Conservation (phyloP, 805 yeast genomes). For the Monosporozyma siamensis region DNA sequence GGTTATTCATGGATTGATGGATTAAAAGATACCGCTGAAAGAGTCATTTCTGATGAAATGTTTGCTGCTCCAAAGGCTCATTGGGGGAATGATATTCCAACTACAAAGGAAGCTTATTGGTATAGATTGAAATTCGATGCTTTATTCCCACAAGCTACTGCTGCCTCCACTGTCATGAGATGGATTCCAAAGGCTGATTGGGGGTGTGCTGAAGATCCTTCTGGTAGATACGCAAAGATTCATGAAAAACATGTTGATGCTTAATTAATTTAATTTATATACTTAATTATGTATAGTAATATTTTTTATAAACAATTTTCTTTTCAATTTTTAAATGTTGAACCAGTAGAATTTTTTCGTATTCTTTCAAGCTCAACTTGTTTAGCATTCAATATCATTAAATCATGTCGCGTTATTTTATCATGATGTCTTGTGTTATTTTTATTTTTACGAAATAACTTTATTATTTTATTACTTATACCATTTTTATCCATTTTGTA, state of each 20-base stretch:
- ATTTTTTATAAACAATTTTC: no score
- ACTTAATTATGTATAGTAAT: neutral
- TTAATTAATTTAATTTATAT: neutral
- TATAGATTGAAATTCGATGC: constrained; percentile 95
- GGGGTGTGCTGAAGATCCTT: constrained; percentile 99
- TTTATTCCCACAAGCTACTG: constrained; percentile 82
- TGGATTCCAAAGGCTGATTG: constrained; percentile 99
- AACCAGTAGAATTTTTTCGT: no score
- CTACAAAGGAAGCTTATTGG: constrained; percentile 99
- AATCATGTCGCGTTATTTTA: constrained; percentile 5
- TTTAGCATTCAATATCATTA: neutral
- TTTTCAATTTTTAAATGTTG: no score
- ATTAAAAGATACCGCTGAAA: constrained; percentile 90
- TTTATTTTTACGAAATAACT: neutral
- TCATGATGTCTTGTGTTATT: neutral
- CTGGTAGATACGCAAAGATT: constrained; percentile 90
- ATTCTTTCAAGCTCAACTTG: neutral
- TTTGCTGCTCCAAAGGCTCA: constrained; percentile 83
- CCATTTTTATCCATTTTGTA: neutral
- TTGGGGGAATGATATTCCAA: constrained; percentile 94
- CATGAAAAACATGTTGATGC: constrained; percentile 58
- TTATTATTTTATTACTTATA: no score
- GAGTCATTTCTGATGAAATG: constrained; percentile 78
- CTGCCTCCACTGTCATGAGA: constrained; percentile 95
- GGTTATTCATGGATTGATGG: constrained; percentile 99